Base-by-base conservation (phyloP, 2,329 filamentous ascomycete species). In the Coniochaeta sp. region DNA sequence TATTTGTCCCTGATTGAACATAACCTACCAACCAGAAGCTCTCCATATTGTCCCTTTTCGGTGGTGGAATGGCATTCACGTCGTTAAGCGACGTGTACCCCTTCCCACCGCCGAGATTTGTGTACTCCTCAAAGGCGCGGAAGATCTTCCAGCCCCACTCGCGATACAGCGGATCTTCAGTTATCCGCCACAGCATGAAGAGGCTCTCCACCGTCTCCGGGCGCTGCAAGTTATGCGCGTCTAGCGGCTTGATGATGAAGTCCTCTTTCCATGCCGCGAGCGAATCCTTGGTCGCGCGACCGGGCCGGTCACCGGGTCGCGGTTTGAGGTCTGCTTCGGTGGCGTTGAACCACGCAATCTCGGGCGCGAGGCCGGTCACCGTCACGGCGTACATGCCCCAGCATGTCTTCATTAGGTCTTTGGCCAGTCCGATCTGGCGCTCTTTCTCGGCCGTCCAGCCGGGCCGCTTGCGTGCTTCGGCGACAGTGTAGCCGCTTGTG, bases 371-470 rank as follows among this genome's bases (percentile, higher is more conserved):
- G 1, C 87, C 87, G 1, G 88, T 90, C 17, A 79, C 76, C 1
- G 86, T 90, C 40, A 79, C 79, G 64, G 83, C 81, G 72, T 91
- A 91, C 78, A 89, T 91, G 63, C 85, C 87, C 83, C 88, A 89
- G 74, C 88, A 91, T 1, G 88, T 90, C 65, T 89, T 88, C 73
- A 84, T 90, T 33, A 91, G 74, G 72, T 91, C 87, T 60, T 79
- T 80, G 1, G 88, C 86, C 24, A 91, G 81, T 17, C 79, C 71
- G 65, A 91, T 85, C 66, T 90, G 85, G 66, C 88, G 84, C 61
- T 90, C 87, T 63, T 89, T 84, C 64, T 82, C 77, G 56, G 80
- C 77, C 43, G 77, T 79, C 88, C 88, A 90, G 67, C 74, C 0
- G 79, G 71, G 0, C 43, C 5, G 31, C 38, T 44, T 58, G 34